Evolutionary conservation across 2,329 filamentous ascomycete genomes (phyloP).

Genomic region (Alternaria ethzedia): DNA sequence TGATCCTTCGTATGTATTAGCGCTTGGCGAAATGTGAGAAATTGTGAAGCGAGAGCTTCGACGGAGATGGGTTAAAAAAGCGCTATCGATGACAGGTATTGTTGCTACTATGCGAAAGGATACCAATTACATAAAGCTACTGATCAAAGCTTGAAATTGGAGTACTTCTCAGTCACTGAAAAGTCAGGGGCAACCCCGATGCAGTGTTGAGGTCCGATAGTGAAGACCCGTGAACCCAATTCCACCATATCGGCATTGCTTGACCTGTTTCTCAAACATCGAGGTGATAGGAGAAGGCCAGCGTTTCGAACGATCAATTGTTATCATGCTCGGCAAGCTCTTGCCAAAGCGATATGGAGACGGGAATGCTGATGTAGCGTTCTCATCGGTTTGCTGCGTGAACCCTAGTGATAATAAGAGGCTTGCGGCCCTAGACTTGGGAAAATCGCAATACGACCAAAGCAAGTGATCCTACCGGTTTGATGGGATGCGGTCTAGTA

Average conservation of each 20-base stretch:
- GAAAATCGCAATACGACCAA: conserved; percentile 29
- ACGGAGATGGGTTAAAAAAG: neutral
- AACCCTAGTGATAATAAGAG: conserved; percentile 65
- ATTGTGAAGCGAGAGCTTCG: neutral
- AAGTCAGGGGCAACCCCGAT: conserved; percentile 18
- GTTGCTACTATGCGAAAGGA: neutral
- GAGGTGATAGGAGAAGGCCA: conserved; percentile 53
- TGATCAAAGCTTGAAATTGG: neutral
- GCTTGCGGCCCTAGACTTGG: conserved; percentile 51
- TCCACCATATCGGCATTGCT: conserved; percentile 43
- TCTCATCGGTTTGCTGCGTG: conserved; percentile 66
- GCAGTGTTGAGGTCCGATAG: conserved; percentile 15
- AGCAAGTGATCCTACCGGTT: neutral
- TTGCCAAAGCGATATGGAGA: conserved; percentile 63
- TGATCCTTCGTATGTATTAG: neutral
- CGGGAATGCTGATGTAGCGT: conserved; percentile 64
- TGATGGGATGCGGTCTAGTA: neutral
- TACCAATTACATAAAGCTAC: neutral
- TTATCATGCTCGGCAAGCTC: conserved; percentile 60
- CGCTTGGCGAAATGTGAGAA: neutral
- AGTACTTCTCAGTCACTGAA: neutral
- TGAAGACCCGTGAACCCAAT: conserved; percentile 21
- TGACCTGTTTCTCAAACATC: conserved; percentile 45
- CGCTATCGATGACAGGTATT: neutral
- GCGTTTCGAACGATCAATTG: conserved; percentile 63